Base-by-base conservation (phyloP, 2,329 filamentous ascomycete genomes). In the Biscogniauxia marginata region DNA sequence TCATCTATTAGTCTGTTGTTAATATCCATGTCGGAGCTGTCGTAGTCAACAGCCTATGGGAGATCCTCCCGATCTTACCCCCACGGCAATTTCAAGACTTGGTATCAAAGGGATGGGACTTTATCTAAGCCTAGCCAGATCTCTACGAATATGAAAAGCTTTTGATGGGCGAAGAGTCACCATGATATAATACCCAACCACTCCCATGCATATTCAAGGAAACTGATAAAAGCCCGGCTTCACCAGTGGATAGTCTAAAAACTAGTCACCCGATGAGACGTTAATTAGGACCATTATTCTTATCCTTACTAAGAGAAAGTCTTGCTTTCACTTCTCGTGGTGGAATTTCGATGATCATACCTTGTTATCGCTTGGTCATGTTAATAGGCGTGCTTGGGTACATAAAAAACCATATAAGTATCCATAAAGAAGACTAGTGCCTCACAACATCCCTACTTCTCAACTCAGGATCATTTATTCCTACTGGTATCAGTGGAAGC, bases 101-200 rank as follows among this genome's bases (percentile, higher is more conserved):
- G 58, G 30, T 55, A 18, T 47, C 56, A 58, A 56, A 9, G 58
- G 56, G 30, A 57, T 59, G 57, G 51, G 46, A 46, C 56, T 53
- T 50, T 50, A 53, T 50, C 49, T 34, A 54, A 46, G 46, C 19
- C 48, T 39, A 6, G 30, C 30, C 13, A 39, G 30, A 39, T 39
- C 30, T 16, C 13, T 39, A 16, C 49, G 58, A 52, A 49, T 58
- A 50, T 50, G 54, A 47, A 54, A 46, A n/a, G 8, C 43, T 39
- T 47, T 20, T 20, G 11, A 19, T 25, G 48, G 20, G 13, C 25
- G 49, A 20, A 49, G 52, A 47, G 22, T 24, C 9, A 39, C n/a
- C 30, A n/a, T 16, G 13, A n/a, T 39, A 39, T 39, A 39, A n/a
- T 9, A n/a, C 30, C 11, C 30, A 39, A n/a, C 6, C n/a, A 16